These are phyloP conservation scores for Hsuehochloa calcarea DNA, from an alignment of 176 grass and related monocot genomes.

Conservation along the genomic window DNA sequence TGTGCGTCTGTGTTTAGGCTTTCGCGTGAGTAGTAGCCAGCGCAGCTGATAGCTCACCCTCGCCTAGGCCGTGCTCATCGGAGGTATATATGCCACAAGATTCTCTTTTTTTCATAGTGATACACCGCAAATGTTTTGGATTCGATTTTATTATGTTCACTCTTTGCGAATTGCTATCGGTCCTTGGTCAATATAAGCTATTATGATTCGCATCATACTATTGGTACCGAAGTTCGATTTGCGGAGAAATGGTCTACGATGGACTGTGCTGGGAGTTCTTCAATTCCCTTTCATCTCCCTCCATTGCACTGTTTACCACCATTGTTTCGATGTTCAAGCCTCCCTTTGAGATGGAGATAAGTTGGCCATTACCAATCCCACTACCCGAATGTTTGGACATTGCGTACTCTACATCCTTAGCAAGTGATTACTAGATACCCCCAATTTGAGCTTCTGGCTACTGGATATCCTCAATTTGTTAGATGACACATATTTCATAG, in stretches of 20 bases:
- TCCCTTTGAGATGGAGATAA: neutral
- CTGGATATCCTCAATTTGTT: neutral
- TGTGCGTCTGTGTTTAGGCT: too few relatives aligned
- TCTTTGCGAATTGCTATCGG: neutral
- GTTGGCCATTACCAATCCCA: neutral
- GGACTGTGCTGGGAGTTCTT: neutral
- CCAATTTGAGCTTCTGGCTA: neutral
- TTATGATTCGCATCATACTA: neutral
- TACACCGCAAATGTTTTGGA: neutral
- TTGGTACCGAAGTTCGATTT: neutral
- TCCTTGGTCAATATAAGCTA: neutral
- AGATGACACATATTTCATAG: neutral
- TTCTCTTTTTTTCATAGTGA: neutral
- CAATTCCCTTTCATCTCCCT: neutral
- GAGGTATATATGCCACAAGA: slow-evolving; percentile 44
- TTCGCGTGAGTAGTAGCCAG: too few relatives aligned
- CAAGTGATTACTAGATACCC: neutral
- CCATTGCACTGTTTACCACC: neutral
- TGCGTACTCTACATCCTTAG: neutral
- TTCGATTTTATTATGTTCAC: neutral
- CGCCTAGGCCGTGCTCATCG: slow-evolving; percentile 77
- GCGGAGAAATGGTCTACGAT: neutral
- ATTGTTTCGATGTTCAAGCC: neutral
- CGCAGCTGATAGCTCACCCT: slow-evolving; percentile 87
- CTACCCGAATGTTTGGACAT: neutral